Evolutionary conservation across 2,329 filamentous ascomycete genomes (phyloP).

Genomic region (Fusarium chaquense): DNA sequence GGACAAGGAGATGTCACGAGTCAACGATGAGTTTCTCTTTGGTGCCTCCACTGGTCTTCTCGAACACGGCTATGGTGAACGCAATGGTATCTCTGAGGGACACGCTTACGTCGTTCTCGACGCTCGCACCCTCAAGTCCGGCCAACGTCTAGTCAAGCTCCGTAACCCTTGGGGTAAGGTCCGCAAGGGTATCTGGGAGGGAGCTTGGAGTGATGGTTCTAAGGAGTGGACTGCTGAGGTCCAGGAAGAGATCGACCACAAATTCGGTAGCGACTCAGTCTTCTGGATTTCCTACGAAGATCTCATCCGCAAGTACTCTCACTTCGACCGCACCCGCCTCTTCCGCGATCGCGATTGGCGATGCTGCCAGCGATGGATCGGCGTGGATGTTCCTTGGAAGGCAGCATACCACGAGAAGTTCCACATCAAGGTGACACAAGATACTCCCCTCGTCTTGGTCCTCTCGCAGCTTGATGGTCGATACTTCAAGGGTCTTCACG

Average conservation of each 20-base stretch:
- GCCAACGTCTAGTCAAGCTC: slow-evolving; percentile 68
- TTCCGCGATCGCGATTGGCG: slow-evolving; percentile 70
- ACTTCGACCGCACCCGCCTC: slow-evolving; percentile 71
- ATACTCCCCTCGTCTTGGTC: slow-evolving; percentile 69
- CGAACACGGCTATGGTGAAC: slow-evolving; percentile 70
- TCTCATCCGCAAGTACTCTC: slow-evolving; percentile 70
- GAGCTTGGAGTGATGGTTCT: slow-evolving; percentile 69
- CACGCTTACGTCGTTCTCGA: slow-evolving; percentile 73
- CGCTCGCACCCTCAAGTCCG: slow-evolving; percentile 64
- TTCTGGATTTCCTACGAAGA: slow-evolving; percentile 75
- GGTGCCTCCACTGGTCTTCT: slow-evolving; percentile 76
- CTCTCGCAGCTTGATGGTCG: slow-evolving; percentile 72
- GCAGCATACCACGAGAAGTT: slow-evolving; percentile 72
- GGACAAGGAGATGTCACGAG: slow-evolving; percentile 82
- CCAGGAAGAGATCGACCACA: slow-evolving; percentile 68
- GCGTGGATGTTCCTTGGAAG: slow-evolving; percentile 72
- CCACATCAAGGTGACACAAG: slow-evolving; percentile 65
- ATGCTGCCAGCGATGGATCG: slow-evolving; percentile 70
- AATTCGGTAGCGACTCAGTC: slow-evolving; percentile 71
- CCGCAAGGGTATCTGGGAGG: slow-evolving; percentile 70
- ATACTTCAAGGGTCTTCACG: slow-evolving; percentile 71
- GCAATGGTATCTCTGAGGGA: slow-evolving; percentile 68
- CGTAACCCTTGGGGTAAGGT: slow-evolving; percentile 71
- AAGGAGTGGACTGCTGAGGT: slow-evolving; percentile 72
- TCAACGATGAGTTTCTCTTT: slow-evolving; percentile 84